phyloP scores from a whole-genome alignment of 2,329 filamentous ascomycete species.

The Botrytis medusae region DNA sequence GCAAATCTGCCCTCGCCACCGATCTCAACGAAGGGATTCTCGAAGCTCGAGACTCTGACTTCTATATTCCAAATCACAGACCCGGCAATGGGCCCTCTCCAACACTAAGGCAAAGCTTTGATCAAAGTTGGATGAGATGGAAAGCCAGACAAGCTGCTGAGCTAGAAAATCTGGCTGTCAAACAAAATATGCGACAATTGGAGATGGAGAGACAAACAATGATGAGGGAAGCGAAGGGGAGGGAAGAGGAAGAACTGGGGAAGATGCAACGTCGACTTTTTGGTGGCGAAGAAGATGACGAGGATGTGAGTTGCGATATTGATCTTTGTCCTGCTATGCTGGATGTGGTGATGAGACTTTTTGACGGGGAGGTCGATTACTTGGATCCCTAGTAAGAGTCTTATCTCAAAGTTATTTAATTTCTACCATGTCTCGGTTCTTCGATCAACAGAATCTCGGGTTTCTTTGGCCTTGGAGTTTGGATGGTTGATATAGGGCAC shows the following conservation, averaged over 20 bases:
- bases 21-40: constrained; percentile 34
- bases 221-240: constrained; percentile 26
- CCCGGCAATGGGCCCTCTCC: constrained; percentile 30
- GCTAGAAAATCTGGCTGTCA: constrained; percentile 7
- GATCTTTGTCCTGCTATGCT: constrained; percentile 39
- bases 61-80: constrained; percentile 30
- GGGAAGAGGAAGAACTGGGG: constrained; percentile 32
- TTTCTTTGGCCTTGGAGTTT: constrained; percentile 5
- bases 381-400: constrained; percentile 35
- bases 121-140: constrained; percentile 39
- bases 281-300: constrained; percentile 37
- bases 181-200: not conserved
- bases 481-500: not conserved
- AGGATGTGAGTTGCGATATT: constrained; percentile 32
- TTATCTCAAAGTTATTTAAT: constrained; percentile 23
- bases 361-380: constrained; percentile 39
- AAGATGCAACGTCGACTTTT: constrained; percentile 35
- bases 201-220: constrained; percentile 12
- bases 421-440: constrained; percentile 23
- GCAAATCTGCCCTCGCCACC: constrained; percentile 31
- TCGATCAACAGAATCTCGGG: constrained; percentile 16
- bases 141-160: constrained; percentile 35
- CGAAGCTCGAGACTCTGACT: constrained; percentile 32
- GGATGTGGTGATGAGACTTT: constrained; percentile 37
- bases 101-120: constrained; percentile 37